phyloP scores from a whole-genome alignment of 352 stramenopile genomes.

The Globisporangium uncinulatum region DNA sequence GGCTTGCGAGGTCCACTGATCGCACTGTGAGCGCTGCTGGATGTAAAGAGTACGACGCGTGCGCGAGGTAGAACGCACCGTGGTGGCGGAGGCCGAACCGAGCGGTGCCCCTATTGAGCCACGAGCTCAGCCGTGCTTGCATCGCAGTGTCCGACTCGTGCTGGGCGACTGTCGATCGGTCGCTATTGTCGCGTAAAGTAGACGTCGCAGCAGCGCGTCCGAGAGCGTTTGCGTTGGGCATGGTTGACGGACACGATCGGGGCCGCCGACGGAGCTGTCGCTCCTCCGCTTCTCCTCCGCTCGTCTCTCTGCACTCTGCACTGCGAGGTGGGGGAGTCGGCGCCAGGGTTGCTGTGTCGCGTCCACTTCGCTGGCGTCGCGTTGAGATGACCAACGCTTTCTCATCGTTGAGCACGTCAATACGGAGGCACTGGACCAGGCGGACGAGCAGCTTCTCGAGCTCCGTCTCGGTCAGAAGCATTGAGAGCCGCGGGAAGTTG shows the following conservation, averaged over 20 bases:
- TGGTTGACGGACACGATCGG: constrained; percentile 46
- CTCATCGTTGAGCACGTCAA: constrained; percentile 29
- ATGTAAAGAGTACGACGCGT: constrained; percentile 2
- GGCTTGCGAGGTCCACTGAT: neutral
- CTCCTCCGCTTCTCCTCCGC: neutral
- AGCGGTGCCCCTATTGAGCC: constrained; percentile 4
- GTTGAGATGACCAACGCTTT: constrained; percentile 25
- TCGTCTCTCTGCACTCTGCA: neutral
- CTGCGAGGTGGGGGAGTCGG: neutral
- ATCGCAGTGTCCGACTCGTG: neutral
- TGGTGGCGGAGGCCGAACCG: constrained; percentile 3
- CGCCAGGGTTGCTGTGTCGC: neutral
- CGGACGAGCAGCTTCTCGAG: constrained; percentile 52
- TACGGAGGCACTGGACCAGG: constrained; percentile 43
- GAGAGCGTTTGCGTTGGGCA: constrained; percentile 19
- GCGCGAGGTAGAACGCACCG: constrained; percentile 2
- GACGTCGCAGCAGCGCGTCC: neutral
- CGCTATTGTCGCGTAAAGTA: neutral
- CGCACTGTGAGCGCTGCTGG: neutral
- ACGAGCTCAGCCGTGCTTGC: constrained; percentile 5
- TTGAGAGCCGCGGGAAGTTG: constrained; percentile 67
- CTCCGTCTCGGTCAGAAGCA: constrained; percentile 52
- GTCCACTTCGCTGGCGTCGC: constrained; percentile 2
- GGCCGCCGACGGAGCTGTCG: constrained; percentile 1
- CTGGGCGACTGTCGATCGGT: neutral